phyloP scores from a whole-genome alignment of 2,329 filamentous ascomycete species.

The Pseudogymnoascus sp. region DNA sequence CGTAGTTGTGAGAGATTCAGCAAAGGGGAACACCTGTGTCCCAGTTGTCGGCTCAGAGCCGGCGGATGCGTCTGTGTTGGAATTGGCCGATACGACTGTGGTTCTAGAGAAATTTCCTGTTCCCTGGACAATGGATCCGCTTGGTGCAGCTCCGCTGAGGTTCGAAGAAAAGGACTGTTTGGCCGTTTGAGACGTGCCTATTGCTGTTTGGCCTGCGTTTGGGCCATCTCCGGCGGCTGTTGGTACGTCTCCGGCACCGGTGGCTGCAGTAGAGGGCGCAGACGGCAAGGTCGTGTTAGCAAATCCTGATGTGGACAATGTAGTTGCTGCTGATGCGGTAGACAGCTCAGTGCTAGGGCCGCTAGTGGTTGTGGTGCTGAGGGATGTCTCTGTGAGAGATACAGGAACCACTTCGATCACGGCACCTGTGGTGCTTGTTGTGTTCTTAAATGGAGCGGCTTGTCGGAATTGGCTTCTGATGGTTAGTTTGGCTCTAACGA shows the following conservation, averaged over 20 bases:
- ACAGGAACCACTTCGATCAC: not conserved
- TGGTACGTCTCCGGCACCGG: not conserved
- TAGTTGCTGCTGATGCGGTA: not conserved
- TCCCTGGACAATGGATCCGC: not conserved
- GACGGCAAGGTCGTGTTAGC: not conserved
- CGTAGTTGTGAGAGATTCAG: not conserved
- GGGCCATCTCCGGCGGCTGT: conserved; percentile 6
- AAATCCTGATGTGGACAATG: not conserved
- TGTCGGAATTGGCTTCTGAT: conserved; percentile 7
- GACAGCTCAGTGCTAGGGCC: not conserved
- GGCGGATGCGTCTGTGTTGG: not conserved
- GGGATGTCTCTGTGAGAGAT: not conserved
- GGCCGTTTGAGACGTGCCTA: not conserved
- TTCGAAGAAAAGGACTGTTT: not conserved
- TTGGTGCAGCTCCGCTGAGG: not conserved
- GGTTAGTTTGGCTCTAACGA: not conserved
- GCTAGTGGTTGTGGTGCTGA: not conserved
- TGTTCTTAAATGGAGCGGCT: not conserved
- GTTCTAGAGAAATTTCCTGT: not conserved
- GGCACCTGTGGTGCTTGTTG: not conserved
- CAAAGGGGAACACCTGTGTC: not conserved
- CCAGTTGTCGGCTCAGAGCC: not conserved
- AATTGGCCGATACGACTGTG: not conserved
- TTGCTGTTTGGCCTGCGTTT: not conserved
- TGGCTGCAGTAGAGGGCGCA: not conserved